These are phyloP conservation scores for Carex parvula DNA, from an alignment of 176 grass and related monocot genomes.

Conservation along the genomic window DNA sequence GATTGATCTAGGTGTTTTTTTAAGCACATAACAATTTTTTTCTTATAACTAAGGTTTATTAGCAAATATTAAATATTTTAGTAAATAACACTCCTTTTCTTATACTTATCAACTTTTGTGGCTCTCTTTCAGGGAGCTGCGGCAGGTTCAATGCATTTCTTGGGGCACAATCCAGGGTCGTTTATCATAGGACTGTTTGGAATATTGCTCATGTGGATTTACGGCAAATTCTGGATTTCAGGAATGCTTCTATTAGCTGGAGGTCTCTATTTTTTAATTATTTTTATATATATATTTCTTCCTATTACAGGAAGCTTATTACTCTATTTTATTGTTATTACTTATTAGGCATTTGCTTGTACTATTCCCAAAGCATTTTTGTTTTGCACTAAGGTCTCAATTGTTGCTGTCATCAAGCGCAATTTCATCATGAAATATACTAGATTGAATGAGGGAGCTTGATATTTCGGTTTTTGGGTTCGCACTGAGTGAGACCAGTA, in stretches of 20 bases:
- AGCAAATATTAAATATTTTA: background rate
- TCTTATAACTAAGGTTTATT: background rate
- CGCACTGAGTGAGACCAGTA: background rate
- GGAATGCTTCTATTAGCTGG: conserved; percentile 78
- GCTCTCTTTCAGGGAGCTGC: conserved; percentile 66
- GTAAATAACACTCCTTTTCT: background rate
- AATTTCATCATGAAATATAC: background rate
- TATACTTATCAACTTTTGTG: background rate
- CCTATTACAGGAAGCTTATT: background rate
- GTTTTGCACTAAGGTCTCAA: background rate
- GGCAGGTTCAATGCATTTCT: conserved; percentile 55
- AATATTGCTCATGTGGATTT: conserved; percentile 91
- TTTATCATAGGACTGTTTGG: conserved; percentile 81
- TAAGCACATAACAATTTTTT: background rate
- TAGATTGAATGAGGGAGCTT: background rate
- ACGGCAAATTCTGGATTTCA: conserved; percentile 94
- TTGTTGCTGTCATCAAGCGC: background rate
- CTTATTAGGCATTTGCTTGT: too few relatives aligned
- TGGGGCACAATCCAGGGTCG: conserved; percentile 80
- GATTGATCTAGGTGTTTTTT: background rate
- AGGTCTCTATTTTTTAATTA: conserved; percentile 45
- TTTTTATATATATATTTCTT: conserved; percentile 1
- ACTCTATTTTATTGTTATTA: background rate
- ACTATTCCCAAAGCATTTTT: background rate
- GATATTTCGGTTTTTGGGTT: background rate